phyloP scores from a whole-genome alignment of 257 asterid species.

The Scutellaria baicalensis region DNA sequence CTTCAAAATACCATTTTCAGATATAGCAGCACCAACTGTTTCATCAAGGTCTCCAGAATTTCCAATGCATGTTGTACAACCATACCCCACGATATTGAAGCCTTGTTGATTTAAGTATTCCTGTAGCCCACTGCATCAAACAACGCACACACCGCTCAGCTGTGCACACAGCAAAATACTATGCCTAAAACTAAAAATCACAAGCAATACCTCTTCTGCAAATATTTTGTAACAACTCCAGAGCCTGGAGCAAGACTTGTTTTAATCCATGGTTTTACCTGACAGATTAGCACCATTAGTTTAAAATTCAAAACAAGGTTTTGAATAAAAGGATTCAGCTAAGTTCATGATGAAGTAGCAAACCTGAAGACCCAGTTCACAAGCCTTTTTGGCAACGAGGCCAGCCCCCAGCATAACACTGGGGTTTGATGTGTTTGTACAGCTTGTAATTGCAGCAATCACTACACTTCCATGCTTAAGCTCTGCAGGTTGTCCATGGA shows the following conservation, averaged over 20 bases:
- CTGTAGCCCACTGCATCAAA: slow-evolving; percentile 66
- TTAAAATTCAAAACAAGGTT: slow-evolving; percentile 1
- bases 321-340: not conserved
- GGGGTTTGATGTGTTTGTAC: slow-evolving; percentile 97
- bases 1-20: slow-evolving; percentile 64
- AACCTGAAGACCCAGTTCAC: slow-evolving; percentile 85
- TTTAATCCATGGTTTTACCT: slow-evolving; percentile 99
- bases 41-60: slow-evolving; percentile 92
- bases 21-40: slow-evolving; percentile 72
- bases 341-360: not conserved
- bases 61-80: slow-evolving; percentile 94
- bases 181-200: not conserved
- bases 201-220: slow-evolving; percentile 59
- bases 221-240: slow-evolving; percentile 84
- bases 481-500: slow-evolving; percentile 84
- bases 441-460: slow-evolving; percentile 94
- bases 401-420: slow-evolving; percentile 98
- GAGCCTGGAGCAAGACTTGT: slow-evolving; percentile 99
- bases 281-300: slow-evolving; percentile 15
- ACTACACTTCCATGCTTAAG: slow-evolving; percentile 95
- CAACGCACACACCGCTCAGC: slow-evolving; percentile 1
- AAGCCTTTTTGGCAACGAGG: slow-evolving; percentile 86
- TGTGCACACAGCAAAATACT: not conserved
- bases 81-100: slow-evolving; percentile 86
- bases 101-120: slow-evolving; percentile 85